Evolutionary conservation across 2,329 filamentous ascomycete genomes (phyloP), one percentile per base, ranked within the genome.

Genomic region (Ceratocystis colombiana): DNA sequence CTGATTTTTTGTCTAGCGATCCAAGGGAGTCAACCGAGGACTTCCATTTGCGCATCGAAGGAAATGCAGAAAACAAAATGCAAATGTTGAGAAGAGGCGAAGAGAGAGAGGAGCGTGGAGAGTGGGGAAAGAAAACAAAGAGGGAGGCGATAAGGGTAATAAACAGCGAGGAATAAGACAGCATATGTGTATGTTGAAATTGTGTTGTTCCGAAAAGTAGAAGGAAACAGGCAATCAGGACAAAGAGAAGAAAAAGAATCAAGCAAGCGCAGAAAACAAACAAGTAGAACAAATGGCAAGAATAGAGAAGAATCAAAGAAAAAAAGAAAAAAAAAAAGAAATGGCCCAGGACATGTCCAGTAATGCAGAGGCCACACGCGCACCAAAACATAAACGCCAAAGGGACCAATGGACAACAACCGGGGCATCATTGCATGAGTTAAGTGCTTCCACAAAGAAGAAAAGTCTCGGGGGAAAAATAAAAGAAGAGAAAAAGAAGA

Each of bases 1-100:
- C 66, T 67, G 62, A 55, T 46, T 67, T 64, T 53, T 65, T 55
- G 64, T 67, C 63, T 64, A 67, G 48, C 57, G 37, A 65, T 44
- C 59, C 57, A 53, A 28, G 55, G 50, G 57, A 64, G 55, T n/a
- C 37, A 41, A n/a, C 30, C 30, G 12, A 50, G 25, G 62, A 65
- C 44, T 62, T 63, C 59, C 37, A 53, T 65, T 53, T 45, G 55
- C 44, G 25, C 57, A 30, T 61, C 33, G 8, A 37, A 65, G 28
- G 48, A 67, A 64, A 59, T 59, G 55, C 55, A 22, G n/a, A 61
- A 57, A 61, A 64, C 64, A 50, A 55, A 45, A 65, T 48, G 44
- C 61, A 64, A 61, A 64, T 46, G 25, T 20, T 57, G 63, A 67
- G 65, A 46, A 53, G 20, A 45, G 20, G 44, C 17, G 41, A 20